A percentile compares a stretch with the other conserved stretches of the same genome.
These are phyloP conservation scores for Ophiostoma quercus DNA, from an alignment of 2,329 filamentous ascomycete species.

Conservation along the genomic window DNA sequence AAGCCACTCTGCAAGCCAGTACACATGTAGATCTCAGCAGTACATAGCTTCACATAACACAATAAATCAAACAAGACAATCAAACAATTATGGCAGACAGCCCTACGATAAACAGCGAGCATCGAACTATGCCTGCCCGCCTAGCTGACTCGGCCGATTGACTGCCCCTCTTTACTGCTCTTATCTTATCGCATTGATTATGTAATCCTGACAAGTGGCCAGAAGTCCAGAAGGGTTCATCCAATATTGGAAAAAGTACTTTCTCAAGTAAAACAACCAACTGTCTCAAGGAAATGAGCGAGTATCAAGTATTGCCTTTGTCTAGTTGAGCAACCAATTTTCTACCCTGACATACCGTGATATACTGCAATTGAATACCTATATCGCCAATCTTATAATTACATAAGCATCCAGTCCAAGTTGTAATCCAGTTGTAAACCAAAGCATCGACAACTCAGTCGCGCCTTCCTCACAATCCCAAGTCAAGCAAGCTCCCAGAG, in stretches of 20 bases:
- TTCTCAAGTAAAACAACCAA: neutral
- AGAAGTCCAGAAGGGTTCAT: neutral
- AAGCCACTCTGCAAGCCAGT: neutral
- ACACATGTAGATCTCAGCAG: neutral
- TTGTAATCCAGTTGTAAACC: neutral
- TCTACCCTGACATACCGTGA: neutral
- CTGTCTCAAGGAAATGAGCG: neutral
- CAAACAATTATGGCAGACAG: neutral
- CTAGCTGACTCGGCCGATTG: constrained; percentile 1
- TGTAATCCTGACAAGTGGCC: neutral
- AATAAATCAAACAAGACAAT: neutral
- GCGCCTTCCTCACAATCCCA: neutral
- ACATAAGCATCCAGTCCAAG: neutral
- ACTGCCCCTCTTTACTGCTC: constrained; percentile 7
- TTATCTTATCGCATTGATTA: constrained; percentile 3
- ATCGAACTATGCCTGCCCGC: neutral
- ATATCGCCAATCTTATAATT: neutral
- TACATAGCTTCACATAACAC: neutral
- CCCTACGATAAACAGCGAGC: neutral
- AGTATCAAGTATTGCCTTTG: neutral
- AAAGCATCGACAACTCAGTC: neutral
- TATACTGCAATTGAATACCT: neutral
- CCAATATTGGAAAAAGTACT: neutral
- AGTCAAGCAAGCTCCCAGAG: neutral
- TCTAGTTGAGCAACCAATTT: neutral